Base-by-base conservation (phyloP, 2,329 filamentous ascomycete genomes). In the Fusarium mangiferae region DNA sequence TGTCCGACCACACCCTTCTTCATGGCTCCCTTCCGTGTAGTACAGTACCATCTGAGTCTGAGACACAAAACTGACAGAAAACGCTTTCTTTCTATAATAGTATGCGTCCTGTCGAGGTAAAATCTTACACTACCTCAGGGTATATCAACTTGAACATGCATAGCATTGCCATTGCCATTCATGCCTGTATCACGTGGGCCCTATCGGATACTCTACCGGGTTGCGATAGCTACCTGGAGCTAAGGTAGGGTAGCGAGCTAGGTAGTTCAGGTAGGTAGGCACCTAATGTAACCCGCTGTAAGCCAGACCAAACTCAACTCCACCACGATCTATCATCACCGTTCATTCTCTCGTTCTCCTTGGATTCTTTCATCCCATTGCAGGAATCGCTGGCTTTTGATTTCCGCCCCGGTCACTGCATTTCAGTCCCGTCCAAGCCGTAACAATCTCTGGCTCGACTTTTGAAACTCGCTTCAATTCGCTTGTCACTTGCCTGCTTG, bases 221-320 rank as follows among this genome's bases (percentile, higher is more conserved):
- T 28, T 58, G 26, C 38, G 49, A 51, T 68, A 61, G 38, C 38
- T 61, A 62, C 48, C 48, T 57, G 17, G 36, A 57, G 48, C 48
- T 42, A 33, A 33, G 33, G 33, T 33, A 61, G n/a, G 59, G 12
- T 28, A 55, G n/a, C 30, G 46, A 65, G 30, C 56, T 46, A 67
- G 62, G 45, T 54, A 61, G 62, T 54, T 62, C 45, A 42, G 59
- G 45, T 60, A 66, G 39, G 49, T 41, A 65, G 62, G 65, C 45
- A 58, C 59, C 59, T 66, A 65, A 78, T 74, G 72, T 77, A 77
- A 72, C 74, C 74, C 74, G 75, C 73, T 78, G 66, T 78, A 75
- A 75, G 73, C 75, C 66, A 67, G 39, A 33, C 22, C 66, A 54
- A 39, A 56, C 66, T 59, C 66, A 62, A 70, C 63, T 72, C 68